Evolutionary conservation across 805 yeast species (phyloP), one percentile per base, ranked within the genome.

Genomic region (Martiniozyma abietophila): DNA sequence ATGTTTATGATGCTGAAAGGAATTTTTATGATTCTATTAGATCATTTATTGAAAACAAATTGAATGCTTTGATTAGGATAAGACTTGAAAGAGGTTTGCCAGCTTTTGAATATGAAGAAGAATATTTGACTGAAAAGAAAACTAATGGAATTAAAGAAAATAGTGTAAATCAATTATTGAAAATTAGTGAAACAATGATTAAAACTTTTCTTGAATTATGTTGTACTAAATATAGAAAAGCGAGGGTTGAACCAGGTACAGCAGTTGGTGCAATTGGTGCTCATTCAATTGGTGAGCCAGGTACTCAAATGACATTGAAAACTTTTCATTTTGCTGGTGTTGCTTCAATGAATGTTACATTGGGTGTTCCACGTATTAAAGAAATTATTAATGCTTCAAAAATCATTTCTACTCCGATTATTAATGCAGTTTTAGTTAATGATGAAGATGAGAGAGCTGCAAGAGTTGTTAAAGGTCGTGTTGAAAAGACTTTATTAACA

Each of bases 191-290:
- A 26, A 51, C 54, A 14, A 65, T 79, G 43, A 71, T 92, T 12
- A 58, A 56, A 11, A 71, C 66, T 44, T 92, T 92, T 59, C 62
- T 92, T 50, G 68, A 71, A 31, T 72, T 81, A 47, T 82, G 96
- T 46, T 67, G 89, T 40, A 63, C 65, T 46, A 92, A 92, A 60
- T 92, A 92, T 52, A 74, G 75, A 35, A 70, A 80, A 46, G 96
- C 98, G 6, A 79, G 78, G 60, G 96, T 92, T 12, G 98, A 92
- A 58, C 98, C 98, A 1, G 98, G 97, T 42, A 92, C 98, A 4
- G 98, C 98, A 3, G 97, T 92, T 36, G 98, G 98, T 46, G 97
- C 98, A 18, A 88, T 92, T 61, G 98, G 97, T 47, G 98, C 98
- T 0, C 98, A 92, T 56, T 84, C 96, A 28, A 92, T 92, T 65